phyloP scores from a whole-genome alignment of 805 yeast genomes.

The Starmerella stellata region DNA sequence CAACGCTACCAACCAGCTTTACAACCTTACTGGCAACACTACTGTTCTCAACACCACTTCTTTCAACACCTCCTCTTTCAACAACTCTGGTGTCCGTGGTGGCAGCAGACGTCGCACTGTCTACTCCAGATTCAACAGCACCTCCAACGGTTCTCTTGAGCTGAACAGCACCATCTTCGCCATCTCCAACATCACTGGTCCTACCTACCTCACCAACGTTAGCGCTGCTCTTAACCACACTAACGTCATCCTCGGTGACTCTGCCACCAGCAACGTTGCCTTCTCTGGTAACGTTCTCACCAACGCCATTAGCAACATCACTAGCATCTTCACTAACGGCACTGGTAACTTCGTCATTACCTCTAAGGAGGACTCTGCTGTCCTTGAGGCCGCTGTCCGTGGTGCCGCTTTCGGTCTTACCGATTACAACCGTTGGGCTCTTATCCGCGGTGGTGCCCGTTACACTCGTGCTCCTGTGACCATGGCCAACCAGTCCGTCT shows the following conservation, averaged over 20 bases:
- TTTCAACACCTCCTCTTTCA: conserved; percentile 31
- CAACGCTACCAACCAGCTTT: not conserved
- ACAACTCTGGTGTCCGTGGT: conserved; percentile 4
- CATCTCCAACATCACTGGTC: not conserved
- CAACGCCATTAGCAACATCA: conserved; percentile 33
- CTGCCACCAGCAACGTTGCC: conserved; percentile 42
- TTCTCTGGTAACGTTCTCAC: conserved; percentile 37
- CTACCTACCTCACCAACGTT: conserved; percentile 27
- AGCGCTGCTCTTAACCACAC: conserved; percentile 37
- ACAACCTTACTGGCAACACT: not conserved
- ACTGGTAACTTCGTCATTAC: conserved; percentile 42
- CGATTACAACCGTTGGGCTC: conserved; percentile 39
- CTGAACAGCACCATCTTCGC: not conserved
- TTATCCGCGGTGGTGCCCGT: conserved; percentile 46
- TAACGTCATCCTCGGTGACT: conserved; percentile 36
- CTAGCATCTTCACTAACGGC: conserved; percentile 37
- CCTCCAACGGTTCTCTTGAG: not conserved
- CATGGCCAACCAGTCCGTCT: conserved; percentile 28
- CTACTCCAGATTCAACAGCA: not conserved
- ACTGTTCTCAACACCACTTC: conserved; percentile 14
- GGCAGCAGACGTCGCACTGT: conserved; percentile 24
- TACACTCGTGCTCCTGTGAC: conserved; percentile 37
- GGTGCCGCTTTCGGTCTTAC: conserved; percentile 36
- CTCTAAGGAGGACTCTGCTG: conserved; percentile 52
- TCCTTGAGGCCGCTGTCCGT: conserved; percentile 41